Evolutionary conservation across 306 rosid genomes (phyloP).

Genomic region (Trifolium pratense): DNA sequence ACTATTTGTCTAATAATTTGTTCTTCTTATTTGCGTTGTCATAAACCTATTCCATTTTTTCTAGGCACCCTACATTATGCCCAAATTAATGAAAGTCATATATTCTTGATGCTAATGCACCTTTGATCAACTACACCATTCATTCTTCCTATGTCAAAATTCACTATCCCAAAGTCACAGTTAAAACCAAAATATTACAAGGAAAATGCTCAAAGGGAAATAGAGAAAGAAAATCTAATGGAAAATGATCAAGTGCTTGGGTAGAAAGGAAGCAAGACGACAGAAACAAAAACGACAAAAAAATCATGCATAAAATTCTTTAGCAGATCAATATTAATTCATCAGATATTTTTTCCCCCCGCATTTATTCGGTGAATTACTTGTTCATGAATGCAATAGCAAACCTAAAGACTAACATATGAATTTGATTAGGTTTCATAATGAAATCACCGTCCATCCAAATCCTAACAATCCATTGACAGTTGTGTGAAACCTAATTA

Average conservation of each 20-base stretch:
- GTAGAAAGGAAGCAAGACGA: background rate
- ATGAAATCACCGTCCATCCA: background rate
- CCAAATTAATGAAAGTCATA: background rate
- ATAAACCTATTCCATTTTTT: background rate
- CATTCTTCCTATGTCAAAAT: background rate
- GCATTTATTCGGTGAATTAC: background rate
- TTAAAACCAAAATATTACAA: slow-evolving; percentile 8
- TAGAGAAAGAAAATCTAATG: slow-evolving; percentile 10
- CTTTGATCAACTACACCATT: background rate
- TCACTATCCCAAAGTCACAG: background rate
- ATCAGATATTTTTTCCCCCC: slow-evolving; percentile 3
- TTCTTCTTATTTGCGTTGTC: background rate
- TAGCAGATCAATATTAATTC: background rate
- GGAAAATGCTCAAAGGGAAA: background rate
- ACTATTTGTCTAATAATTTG: background rate
- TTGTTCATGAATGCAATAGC: background rate
- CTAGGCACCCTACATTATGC: background rate
- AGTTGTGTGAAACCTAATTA: slow-evolving; percentile 1
- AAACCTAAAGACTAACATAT: background rate
- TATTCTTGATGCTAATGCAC: slow-evolving; percentile 1
- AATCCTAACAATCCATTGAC: background rate
- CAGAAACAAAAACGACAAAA: background rate
- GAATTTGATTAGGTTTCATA: background rate
- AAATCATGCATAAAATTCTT: background rate
- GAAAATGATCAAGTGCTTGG: background rate